Evolutionary conservation across 495 filamentous ascomycete genomes (phyloP), one percentile per base, ranked within the genome.

Genomic region (Aeminium ludgeri): DNA sequence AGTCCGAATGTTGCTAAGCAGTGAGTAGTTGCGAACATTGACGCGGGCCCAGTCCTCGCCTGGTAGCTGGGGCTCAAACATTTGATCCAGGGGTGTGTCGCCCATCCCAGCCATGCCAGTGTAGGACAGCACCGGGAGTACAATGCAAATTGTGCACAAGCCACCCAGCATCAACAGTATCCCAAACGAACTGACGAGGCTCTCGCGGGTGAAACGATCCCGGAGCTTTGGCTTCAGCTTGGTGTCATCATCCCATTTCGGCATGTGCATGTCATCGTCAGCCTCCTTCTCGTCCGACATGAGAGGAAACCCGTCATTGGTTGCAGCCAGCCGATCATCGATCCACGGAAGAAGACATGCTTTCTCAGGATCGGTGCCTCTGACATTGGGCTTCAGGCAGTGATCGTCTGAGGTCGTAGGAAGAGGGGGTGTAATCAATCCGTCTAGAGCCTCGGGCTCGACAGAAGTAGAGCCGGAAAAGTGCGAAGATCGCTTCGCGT

Each of bases 1-100:
- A 12, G 34, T 61, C 20, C 80, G 66, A 20, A 76, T 49, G 49
- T 81, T 80, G 20, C 67, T 62, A 25, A 86, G 52, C 16, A 80
- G 49, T 2, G 70, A 64, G 36, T 60, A 62, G 6, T 48, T 54
- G 1, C 43, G 46, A 37, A 58, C 49, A 32, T 59, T 63, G 27
- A 61, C 54, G 29, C 42, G 48, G 11, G 60, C 54, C 65, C 61
- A 65, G 1, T 49, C 25, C 27, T 59, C 44, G 10, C 46, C 16
- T 25, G 53, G 29, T 8, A 25, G 23, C 8, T 3, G 23, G 8
- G 23, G 23, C 4, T 25, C 23, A 11, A 42, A 42, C 52, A 58
- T 57, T 32, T 59, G 48, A 40, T 53, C 44, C 11, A 59, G 34
- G 10, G 56, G 56, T 12, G 56, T 59, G 1, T 48, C 33, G 31